These are phyloP conservation scores for Tilletia walkeri DNA, from an alignment of 1,284 basidiomycete species.

Conservation along the genomic window DNA sequence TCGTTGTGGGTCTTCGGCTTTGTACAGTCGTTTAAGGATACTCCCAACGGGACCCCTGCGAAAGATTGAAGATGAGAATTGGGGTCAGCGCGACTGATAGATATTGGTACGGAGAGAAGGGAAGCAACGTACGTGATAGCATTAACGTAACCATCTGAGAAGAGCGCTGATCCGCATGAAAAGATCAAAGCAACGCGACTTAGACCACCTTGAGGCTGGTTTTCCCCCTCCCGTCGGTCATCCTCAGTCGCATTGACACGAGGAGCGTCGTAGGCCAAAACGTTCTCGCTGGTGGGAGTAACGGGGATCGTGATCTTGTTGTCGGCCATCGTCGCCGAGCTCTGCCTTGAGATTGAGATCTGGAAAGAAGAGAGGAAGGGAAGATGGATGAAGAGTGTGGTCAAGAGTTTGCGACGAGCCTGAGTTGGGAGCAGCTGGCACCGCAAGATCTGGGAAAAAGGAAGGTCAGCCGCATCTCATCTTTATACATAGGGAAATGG, in stretches of 20 bases:
- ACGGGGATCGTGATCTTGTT: background rate
- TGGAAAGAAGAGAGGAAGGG: conserved; percentile 7
- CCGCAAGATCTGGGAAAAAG: too few species aligned
- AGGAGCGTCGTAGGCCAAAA: background rate
- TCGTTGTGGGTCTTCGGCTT: conserved; percentile 22
- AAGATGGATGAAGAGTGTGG: background rate
- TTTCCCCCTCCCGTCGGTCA: background rate
- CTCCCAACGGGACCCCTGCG: conserved; percentile 37
- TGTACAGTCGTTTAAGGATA: conserved; percentile 28
- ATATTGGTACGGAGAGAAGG: background rate
- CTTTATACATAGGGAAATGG: too few species aligned
- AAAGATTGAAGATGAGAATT: conserved; percentile 46
- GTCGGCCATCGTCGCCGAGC: background rate
- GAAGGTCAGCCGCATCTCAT: too few species aligned
- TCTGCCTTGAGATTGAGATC: background rate
- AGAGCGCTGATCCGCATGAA: conserved; percentile 49
- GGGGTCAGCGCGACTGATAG: background rate
- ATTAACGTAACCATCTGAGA: conserved; percentile 52
- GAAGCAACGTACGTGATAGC: conserved; percentile 18
- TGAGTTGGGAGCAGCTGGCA: too few species aligned
- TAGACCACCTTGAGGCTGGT: conserved; percentile 16
- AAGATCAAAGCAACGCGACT: conserved; percentile 34
- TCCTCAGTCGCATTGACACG: background rate
- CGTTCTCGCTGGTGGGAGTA: conserved; percentile 2
- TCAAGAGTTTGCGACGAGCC: background rate